A percentile compares a stretch with the other conserved stretches of the same genome.
phyloP scores from a whole-genome alignment of 2,329 filamentous ascomycete species.

The Peltaster fructicola region DNA sequence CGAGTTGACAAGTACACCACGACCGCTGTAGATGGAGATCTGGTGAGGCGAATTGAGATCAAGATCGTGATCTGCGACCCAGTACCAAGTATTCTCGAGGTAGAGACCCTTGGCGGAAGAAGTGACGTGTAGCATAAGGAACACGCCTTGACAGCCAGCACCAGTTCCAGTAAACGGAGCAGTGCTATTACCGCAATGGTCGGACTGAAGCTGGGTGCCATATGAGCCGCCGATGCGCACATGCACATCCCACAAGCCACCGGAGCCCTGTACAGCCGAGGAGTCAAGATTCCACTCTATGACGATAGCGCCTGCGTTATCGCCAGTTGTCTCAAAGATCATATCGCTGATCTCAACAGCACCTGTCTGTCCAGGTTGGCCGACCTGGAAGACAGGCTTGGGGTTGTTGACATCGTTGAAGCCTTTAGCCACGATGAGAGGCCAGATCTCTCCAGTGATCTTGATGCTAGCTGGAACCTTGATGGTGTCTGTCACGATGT shows the following conservation, averaged over 20 bases:
- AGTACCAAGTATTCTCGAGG: constrained; percentile 38
- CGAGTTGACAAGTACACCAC: constrained; percentile 24
- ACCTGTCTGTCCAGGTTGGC: constrained; percentile 57
- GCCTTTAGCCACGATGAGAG: constrained; percentile 29
- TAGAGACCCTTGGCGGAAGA: constrained; percentile 50
- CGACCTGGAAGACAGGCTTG: constrained; percentile 67
- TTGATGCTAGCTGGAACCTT: constrained; percentile 31
- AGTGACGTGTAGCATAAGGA: constrained; percentile 32
- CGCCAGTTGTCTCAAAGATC: constrained; percentile 67
- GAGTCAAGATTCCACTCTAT: constrained; percentile 80
- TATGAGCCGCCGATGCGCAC: constrained; percentile 77
- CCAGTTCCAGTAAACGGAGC: constrained; percentile 79
- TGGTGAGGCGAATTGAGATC: constrained; percentile 24
- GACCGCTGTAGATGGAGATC: constrained; percentile 28
- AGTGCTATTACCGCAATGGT: constrained; percentile 30
- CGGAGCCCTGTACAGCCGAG: constrained; percentile 45
- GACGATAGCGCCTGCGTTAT: constrained; percentile 73
- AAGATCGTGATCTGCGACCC: constrained; percentile 37
- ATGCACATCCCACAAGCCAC: constrained; percentile 90
- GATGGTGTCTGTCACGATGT: constrained; percentile 38
- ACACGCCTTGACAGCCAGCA: constrained; percentile 41
- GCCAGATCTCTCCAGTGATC: constrained; percentile 39
- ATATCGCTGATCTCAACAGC: constrained; percentile 76
- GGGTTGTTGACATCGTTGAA: constrained; percentile 65
- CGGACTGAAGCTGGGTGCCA: constrained; percentile 65